Evolutionary conservation across 2,329 filamentous ascomycete genomes (phyloP).

Genomic region (Venturia aucupariae): DNA sequence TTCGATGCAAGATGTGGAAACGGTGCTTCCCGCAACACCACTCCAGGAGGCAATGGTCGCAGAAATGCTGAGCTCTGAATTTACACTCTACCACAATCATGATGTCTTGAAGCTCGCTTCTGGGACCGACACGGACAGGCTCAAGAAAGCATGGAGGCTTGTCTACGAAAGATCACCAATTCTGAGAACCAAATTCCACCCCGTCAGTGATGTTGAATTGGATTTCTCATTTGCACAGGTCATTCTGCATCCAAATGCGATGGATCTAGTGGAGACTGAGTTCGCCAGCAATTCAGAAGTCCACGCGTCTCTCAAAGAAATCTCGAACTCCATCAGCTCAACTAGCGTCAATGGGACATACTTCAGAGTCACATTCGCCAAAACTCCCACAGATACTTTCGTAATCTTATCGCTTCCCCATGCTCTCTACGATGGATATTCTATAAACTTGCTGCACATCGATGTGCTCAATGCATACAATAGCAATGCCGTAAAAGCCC

Average conservation of each 20-base stretch:
- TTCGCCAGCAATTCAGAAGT: slow-evolving; percentile 23
- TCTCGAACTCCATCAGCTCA: slow-evolving; percentile 26
- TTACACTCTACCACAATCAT: slow-evolving; percentile 74
- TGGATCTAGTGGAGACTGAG: slow-evolving; percentile 28
- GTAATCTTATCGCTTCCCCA: slow-evolving; percentile 69
- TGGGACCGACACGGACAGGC: slow-evolving; percentile 43
- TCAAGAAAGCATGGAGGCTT: slow-evolving; percentile 52
- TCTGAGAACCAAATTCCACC: slow-evolving; percentile 63
- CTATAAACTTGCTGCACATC: slow-evolving; percentile 62
- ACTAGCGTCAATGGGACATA: slow-evolving; percentile 18
- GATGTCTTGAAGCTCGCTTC: slow-evolving; percentile 57
- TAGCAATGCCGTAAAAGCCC: slow-evolving; percentile 27
- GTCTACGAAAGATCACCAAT: slow-evolving; percentile 58
- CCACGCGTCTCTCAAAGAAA: slow-evolving; percentile 22
- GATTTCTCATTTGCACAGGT: slow-evolving; percentile 49
- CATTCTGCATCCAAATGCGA: slow-evolving; percentile 24
- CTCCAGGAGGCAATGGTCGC: slow-evolving; percentile 81
- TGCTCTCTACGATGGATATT: slow-evolving; percentile 85
- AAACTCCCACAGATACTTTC: slow-evolving; percentile 28
- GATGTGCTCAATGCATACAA: slow-evolving; percentile 60
- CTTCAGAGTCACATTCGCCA: slow-evolving; percentile 31
- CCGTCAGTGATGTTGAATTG: slow-evolving; percentile 52
- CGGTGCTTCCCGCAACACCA: slow-evolving; percentile 52
- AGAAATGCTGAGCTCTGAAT: slow-evolving; percentile 69
- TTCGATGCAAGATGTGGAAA: background rate